Base-by-base conservation (phyloP, 1,284 basidiomycete species). In the Rhodotorula sp. region DNA sequence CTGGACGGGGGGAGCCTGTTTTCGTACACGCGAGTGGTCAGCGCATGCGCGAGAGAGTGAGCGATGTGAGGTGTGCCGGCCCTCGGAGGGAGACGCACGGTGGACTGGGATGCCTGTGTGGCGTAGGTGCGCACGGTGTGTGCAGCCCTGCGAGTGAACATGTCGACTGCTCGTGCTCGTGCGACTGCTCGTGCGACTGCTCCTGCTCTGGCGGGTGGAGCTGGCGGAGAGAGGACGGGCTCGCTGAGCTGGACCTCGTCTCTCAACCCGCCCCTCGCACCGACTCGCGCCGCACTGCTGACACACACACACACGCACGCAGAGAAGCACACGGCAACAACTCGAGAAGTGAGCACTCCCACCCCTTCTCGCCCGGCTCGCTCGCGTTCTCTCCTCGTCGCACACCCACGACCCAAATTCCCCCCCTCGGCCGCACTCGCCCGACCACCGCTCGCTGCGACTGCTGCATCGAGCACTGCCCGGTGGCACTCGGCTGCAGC, bases 1-100 rank as follows among this genome's bases (percentile, higher is more conserved):
- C 72, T 75, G 74, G 65, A 75, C 67, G 36, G 63, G 65, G 29
- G 68, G 69, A 24, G 61, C 29, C 72, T 74, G 61, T 15, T 24
- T 13, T 29, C 13, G 47, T 48, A 34, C 17, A 24, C 34, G n/a
- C 20, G 5, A 34, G 5, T 46, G 19, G 59, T 60, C 48, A 60
- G 59, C n/a, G 19, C 44, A 55, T 49, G 46, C 52, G 66, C 47
- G 46, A 57, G 65, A 30, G 53, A 48, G 36, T 10, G 44, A 7
- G 60, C 55, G 59, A 48, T 54, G 53, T 22, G 57, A 48, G 39
- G 44, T 9, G 39, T n/a, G 51, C 17, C 62, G 36, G 39, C 8
- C n/a, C n/a, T n/a, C n/a, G 36, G 11, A 22, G 22, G 24, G 61
- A 56, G 57, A 49, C 71, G 51, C 10, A 61, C 71, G 48, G 54